Evolutionary conservation across 23 red algal species (phyloP).

Genomic region (Gracilariopsis chorda): DNA sequence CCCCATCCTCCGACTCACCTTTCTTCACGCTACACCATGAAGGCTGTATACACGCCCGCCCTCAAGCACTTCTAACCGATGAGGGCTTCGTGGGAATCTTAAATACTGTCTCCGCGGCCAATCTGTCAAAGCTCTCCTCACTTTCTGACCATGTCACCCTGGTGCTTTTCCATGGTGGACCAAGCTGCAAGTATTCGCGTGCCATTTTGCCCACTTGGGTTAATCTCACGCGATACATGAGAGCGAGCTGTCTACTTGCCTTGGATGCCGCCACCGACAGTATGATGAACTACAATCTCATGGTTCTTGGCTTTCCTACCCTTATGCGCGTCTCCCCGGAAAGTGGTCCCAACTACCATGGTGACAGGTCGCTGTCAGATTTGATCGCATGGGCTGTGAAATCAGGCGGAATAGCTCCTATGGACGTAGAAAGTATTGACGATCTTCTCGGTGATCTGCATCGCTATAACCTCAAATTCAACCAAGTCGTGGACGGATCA

Average conservation of each 20-base stretch:
- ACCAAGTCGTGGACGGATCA: neutral
- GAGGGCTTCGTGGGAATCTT: neutral
- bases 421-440: neutral
- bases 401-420: neutral
- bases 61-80: neutral
- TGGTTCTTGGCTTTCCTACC: slow-evolving; percentile 57
- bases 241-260: slow-evolving; percentile 25
- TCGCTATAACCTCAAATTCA: neutral
- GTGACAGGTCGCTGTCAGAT: neutral
- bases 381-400: slow-evolving; percentile 37
- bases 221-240: neutral
- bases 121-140: neutral
- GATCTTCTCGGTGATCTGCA: neutral
- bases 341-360: neutral
- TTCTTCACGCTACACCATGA: slow-evolving; percentile 41
- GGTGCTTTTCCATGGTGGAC: slow-evolving; percentile 49
- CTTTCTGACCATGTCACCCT: neutral
- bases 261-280: slow-evolving; percentile 4
- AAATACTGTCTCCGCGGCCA: slow-evolving; percentile 4
- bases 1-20: neutral
- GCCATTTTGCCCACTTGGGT: slow-evolving; percentile 21
- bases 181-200: slow-evolving; percentile 19
- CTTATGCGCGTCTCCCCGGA: slow-evolving; percentile 20
- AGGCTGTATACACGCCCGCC: neutral
- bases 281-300: slow-evolving; percentile 65